These are phyloP conservation scores for Filobasidium wieringae DNA, from an alignment of 768 basidiomycete genomes.

Conservation along the genomic window DNA sequence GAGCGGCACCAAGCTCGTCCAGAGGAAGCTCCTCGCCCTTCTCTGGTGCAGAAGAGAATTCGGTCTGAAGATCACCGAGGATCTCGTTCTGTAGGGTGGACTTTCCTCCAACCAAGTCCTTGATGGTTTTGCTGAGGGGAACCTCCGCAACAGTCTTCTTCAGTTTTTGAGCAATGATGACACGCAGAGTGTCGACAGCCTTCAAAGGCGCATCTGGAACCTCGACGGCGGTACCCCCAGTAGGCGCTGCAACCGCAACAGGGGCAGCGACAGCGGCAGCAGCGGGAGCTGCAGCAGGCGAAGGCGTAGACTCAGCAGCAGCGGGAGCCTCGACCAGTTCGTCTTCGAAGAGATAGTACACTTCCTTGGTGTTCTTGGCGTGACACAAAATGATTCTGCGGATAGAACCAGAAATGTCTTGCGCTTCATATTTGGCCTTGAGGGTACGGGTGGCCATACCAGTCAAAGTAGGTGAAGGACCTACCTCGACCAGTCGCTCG, in stretches of 20 bases:
- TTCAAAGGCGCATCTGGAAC: slow-evolving; percentile 87
- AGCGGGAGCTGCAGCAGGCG: slow-evolving; percentile 38
- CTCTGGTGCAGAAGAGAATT: slow-evolving; percentile 89
- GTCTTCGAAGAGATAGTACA: slow-evolving; percentile 96
- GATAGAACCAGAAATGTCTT: slow-evolving; percentile 72
- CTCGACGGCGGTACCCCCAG: slow-evolving; percentile 53
- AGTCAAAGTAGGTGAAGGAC: slow-evolving; percentile 88
- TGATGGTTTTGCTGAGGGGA: slow-evolving; percentile 84
- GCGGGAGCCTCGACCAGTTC: slow-evolving; percentile 46
- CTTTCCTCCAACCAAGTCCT: slow-evolving; percentile 96
- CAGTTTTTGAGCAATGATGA: slow-evolving; percentile 91
- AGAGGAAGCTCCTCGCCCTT: slow-evolving; percentile 96
- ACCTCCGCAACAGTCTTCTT: slow-evolving; percentile 89
- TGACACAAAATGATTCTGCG: slow-evolving; percentile 77
- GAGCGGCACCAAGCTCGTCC: slow-evolving; percentile 81
- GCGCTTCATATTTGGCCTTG: slow-evolving; percentile 67
- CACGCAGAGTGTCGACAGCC: slow-evolving; percentile 71
- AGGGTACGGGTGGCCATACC: slow-evolving; percentile 44
- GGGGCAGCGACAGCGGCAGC: slow-evolving; percentile 40
- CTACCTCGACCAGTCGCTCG: slow-evolving; percentile 88
- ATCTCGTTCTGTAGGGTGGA: slow-evolving; percentile 99
- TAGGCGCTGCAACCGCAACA: slow-evolving; percentile 40
- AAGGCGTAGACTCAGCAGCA: slow-evolving; percentile 37
- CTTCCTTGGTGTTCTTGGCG: slow-evolving; percentile 89
- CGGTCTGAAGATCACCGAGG: slow-evolving; percentile 86